Conservation (phyloP, 1,284 basidiomycete genomes). For the Athelia sp. region DNA sequence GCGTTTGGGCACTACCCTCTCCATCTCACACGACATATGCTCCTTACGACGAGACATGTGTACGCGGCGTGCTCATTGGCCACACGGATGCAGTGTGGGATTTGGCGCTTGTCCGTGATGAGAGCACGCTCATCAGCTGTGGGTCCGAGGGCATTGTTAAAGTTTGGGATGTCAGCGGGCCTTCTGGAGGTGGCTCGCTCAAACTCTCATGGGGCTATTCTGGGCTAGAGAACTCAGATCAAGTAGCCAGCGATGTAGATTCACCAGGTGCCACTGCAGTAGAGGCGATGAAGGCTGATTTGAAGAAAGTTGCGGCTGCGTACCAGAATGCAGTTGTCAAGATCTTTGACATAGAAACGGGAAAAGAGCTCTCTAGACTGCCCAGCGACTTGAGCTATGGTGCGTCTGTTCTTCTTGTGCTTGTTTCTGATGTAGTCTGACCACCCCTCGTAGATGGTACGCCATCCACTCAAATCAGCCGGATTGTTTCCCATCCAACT, state of each 20-base stretch:
- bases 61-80: constrained; percentile 80
- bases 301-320: constrained; percentile 86
- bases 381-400: constrained; percentile 69
- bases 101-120: constrained; percentile 72
- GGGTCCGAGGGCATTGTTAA: constrained; percentile 91
- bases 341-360: constrained; percentile 84
- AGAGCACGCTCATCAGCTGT: constrained; percentile 81
- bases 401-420: constrained; percentile 27
- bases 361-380: constrained; percentile 71
- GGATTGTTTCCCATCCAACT: constrained; percentile 87
- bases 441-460: constrained; percentile 50
- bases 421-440: constrained; percentile 7
- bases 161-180: constrained; percentile 82
- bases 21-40: constrained; percentile 78
- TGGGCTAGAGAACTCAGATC: constrained; percentile 52
- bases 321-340: constrained; percentile 89
- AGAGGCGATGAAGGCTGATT: constrained; percentile 71
- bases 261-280: constrained; percentile 75
- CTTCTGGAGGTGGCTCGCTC: constrained; percentile 55
- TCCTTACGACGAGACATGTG: constrained; percentile 77
- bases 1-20: constrained; percentile 82
- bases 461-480: constrained; percentile 80
- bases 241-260: constrained; percentile 49
- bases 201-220: constrained; percentile 77
- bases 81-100: constrained; percentile 97